These are phyloP conservation scores for Flaveria robusta DNA, from an alignment of 129 eudicot species.

Conservation along the genomic window DNA sequence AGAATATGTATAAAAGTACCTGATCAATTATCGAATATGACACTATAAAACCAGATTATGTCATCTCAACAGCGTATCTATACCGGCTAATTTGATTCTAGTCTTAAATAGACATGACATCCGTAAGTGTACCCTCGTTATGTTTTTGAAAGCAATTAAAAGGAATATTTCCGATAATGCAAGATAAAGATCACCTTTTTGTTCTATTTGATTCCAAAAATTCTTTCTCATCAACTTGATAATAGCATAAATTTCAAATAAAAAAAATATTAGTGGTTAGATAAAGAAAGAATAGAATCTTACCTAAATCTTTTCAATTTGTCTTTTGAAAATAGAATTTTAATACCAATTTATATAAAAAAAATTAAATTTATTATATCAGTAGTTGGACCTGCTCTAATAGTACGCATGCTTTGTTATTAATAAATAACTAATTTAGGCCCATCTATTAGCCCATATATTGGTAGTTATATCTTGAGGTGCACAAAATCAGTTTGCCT, in stretches of 20 bases:
- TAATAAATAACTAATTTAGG: neutral
- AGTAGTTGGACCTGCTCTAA: neutral
- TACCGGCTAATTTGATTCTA: constrained; percentile 31
- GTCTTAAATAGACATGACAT: constrained; percentile 45
- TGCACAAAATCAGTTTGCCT: neutral
- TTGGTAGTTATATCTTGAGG: neutral
- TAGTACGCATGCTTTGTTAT: neutral
- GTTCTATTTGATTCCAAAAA: constrained; percentile 33
- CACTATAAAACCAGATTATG: constrained; percentile 31
- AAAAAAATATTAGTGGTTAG: constrained; percentile 37
- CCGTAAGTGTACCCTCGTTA: constrained; percentile 38
- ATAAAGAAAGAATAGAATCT: constrained; percentile 44
- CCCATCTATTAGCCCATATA: neutral
- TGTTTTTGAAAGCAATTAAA: constrained; percentile 26
- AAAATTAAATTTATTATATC: neutral
- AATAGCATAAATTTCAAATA: constrained; percentile 27
- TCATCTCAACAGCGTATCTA: constrained; percentile 31
- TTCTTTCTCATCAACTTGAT: constrained; percentile 44
- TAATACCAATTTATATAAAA: neutral
- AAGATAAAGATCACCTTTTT: constrained; percentile 40
- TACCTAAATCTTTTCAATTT: constrained; percentile 30
- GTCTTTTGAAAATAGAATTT: neutral
- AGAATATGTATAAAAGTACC: constrained; percentile 33
- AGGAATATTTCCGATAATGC: constrained; percentile 45
- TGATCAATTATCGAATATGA: constrained; percentile 36